These are phyloP conservation scores for Schizosaccharomyces versatilis DNA, from an alignment of 1,139 yeast species.

Conservation along the genomic window DNA sequence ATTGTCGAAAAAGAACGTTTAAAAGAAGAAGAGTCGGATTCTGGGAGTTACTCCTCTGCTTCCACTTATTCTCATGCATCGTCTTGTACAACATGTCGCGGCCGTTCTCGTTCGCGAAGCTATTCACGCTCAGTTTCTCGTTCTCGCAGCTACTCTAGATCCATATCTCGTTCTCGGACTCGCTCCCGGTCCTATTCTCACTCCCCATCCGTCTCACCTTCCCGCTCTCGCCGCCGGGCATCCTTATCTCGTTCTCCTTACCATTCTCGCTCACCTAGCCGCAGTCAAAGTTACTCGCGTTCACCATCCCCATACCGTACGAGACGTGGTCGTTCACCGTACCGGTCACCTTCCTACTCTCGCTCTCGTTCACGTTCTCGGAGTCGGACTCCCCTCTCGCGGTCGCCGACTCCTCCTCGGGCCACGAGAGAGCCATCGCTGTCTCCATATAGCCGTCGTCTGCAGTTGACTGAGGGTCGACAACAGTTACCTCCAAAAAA, in stretches of 20 bases:
- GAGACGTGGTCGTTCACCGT: background rate
- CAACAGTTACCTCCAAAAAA: background rate
- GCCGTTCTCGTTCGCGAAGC: background rate
- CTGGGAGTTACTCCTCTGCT: background rate
- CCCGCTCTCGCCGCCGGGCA: background rate
- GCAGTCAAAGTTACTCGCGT: background rate
- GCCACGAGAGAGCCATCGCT: background rate
- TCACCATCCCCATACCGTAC: background rate
- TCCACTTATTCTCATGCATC: slow-evolving; percentile 1
- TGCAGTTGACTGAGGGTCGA: background rate
- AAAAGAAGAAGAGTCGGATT: slow-evolving; percentile 1
- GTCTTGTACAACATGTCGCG: slow-evolving; percentile 1
- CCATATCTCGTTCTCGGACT: background rate
- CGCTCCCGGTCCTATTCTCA: slow-evolving; percentile 3
- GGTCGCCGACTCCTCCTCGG: background rate
- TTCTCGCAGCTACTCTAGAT: background rate
- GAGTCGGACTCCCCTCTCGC: background rate
- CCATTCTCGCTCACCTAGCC: background rate
- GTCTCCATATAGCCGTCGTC: too few relatives aligned
- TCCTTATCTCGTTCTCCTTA: background rate
- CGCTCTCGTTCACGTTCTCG: background rate
- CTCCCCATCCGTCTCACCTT: background rate
- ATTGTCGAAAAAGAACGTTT: slow-evolving; percentile 5
- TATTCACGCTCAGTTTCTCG: background rate
- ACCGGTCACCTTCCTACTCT: background rate